phyloP scores from a whole-genome alignment of 164 flowering plant genomes.

The Akebia trifoliata region DNA sequence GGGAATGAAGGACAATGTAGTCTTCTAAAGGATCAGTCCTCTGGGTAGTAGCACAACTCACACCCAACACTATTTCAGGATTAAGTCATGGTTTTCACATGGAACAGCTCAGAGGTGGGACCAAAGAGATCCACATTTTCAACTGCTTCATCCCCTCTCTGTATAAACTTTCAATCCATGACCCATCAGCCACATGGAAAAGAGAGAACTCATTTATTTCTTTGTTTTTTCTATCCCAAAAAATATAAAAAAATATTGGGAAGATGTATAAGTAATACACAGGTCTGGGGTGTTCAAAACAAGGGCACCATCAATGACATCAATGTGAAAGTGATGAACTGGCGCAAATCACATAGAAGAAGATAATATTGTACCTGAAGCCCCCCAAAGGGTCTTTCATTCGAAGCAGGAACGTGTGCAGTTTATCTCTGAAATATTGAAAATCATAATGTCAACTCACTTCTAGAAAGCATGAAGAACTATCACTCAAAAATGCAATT shows the following conservation, averaged over 20 bases:
- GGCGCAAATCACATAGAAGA: neutral
- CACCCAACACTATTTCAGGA: too few relatives aligned
- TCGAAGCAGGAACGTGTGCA: constrained; percentile 54
- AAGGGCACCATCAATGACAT: neutral
- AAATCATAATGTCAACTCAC: constrained; percentile 11
- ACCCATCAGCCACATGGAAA: neutral
- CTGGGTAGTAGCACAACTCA: too few relatives aligned
- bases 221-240: neutral
- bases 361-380: constrained; percentile 56
- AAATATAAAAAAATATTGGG: too few relatives aligned
- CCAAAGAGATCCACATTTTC: constrained; percentile 1
- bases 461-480: neutral
- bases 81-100: neutral
- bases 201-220: neutral
- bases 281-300: neutral
- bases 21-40: neutral
- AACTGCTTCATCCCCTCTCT: neutral
- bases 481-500: neutral
- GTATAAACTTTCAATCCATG: neutral
- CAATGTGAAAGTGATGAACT: neutral
- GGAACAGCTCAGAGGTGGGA: neutral
- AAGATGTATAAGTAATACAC: neutral
- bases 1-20: neutral
- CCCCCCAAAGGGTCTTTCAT: constrained; percentile 82
- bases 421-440: constrained; percentile 42